Percentiles rank a stretch among this genome's conserved stretches.
phyloP scores from a whole-genome alignment of 306 rosid species.

The Inga leiocalycina region DNA sequence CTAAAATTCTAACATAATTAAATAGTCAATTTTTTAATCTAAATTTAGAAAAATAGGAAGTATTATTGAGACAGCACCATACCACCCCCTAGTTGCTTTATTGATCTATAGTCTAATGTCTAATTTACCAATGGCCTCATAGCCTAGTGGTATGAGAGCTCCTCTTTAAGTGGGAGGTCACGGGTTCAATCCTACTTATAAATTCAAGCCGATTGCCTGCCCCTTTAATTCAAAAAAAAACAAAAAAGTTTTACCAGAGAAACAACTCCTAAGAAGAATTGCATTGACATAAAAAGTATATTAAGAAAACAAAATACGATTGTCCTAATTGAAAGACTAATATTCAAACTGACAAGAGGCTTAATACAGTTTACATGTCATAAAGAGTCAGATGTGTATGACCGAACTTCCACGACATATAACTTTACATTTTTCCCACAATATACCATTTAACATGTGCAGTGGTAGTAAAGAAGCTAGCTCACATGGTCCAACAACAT shows the following conservation, averaged over 20 bases:
- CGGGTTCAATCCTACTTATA: too few species aligned
- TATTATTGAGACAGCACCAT: not conserved
- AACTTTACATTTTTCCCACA: not conserved
- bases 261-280: not conserved
- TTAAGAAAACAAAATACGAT: not conserved
- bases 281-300: not conserved
- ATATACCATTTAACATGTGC: constrained; percentile 3
- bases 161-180: too few species aligned
- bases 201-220: too few species aligned
- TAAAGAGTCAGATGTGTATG: not conserved
- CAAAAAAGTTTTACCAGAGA: not conserved
- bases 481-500: constrained; percentile 19
- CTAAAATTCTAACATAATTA: not conserved
- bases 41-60: not conserved
- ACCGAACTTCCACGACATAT: not conserved
- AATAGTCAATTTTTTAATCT: not conserved
- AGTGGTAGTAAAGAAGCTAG: not conserved
- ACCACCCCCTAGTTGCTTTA: not conserved
- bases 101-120: not conserved
- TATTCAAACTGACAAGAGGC: not conserved
- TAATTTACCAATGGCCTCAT: not conserved
- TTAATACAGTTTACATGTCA: not conserved
- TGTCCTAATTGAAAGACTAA: not conserved
- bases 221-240: too few species aligned
- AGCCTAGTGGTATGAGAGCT: too few species aligned